Conservation (phyloP, 2,329 filamentous ascomycete species). For the Colletotrichum lini region DNA sequence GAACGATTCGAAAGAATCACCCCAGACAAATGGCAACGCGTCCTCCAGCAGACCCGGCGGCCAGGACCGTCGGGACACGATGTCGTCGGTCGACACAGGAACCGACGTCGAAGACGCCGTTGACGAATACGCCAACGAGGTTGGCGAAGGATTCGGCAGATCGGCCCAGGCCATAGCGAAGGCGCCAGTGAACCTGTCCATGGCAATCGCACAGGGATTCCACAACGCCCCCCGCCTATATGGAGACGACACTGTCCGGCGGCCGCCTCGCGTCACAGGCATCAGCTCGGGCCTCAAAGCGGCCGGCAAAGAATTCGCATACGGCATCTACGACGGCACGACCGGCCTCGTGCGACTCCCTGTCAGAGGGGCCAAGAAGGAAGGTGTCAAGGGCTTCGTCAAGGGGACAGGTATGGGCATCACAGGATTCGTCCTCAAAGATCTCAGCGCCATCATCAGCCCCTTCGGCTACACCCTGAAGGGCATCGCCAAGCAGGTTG, state of each 20-base stretch:
- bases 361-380: slow-evolving; percentile 68
- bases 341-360: slow-evolving; percentile 75
- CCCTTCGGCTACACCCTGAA: slow-evolving; percentile 75
- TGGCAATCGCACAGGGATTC: slow-evolving; percentile 77
- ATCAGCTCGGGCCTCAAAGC: slow-evolving; percentile 74
- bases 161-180: slow-evolving; percentile 66
- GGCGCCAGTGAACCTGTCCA: slow-evolving; percentile 72
- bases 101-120: slow-evolving; percentile 47
- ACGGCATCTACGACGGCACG: slow-evolving; percentile 76
- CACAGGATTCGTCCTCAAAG: slow-evolving; percentile 75
- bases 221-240: slow-evolving; percentile 80
- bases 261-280: slow-evolving; percentile 74
- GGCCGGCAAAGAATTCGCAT: slow-evolving; percentile 72
- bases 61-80: slow-evolving; percentile 42
- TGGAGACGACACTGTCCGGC: slow-evolving; percentile 78
- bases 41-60: slow-evolving; percentile 21
- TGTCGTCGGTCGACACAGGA: slow-evolving; percentile 40
- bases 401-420: slow-evolving; percentile 75
- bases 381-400: slow-evolving; percentile 62
- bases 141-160: slow-evolving; percentile 66
- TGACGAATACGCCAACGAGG: slow-evolving; percentile 63
- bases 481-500: slow-evolving; percentile 72
- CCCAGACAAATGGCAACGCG: slow-evolving; percentile 17
- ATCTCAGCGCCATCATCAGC: slow-evolving; percentile 72
- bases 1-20: background rate